Evolutionary conservation across 306 rosid species (phyloP).

Genomic region (Begonia loranthoides): DNA sequence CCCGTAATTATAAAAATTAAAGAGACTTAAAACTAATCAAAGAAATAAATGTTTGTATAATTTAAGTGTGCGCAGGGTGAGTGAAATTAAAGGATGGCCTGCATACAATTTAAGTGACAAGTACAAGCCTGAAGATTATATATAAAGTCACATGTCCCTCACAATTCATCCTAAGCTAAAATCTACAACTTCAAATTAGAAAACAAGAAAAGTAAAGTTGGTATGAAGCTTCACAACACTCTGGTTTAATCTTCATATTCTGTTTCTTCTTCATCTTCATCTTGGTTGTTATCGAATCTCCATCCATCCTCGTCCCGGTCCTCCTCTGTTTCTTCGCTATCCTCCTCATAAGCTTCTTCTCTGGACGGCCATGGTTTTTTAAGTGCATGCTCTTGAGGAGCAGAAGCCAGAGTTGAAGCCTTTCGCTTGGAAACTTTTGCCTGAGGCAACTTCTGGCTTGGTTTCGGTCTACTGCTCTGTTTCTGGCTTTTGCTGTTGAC

Average conservation of each 20-base stretch:
- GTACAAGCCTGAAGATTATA: no score
- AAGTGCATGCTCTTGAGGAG: constrained; percentile 24
- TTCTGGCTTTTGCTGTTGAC: constrained; percentile 57
- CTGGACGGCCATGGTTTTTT: constrained; percentile 74
- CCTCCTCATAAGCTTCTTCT: constrained; percentile 63
- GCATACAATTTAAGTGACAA: no score
- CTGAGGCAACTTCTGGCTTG: constrained; percentile 60
- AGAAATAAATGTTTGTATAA: no score
- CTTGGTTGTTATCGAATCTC: constrained; percentile 70
- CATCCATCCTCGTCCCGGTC: constrained; percentile 93
- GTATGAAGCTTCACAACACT: constrained; percentile 2
- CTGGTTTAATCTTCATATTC: constrained; percentile 63
- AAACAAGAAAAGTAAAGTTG: neutral
- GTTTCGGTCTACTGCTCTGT: constrained; percentile 44
- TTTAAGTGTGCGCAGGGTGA: no score
- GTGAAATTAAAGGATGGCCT: no score
- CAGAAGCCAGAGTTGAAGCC: constrained; percentile 35
- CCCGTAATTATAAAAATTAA: no score
- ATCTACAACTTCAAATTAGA: neutral
- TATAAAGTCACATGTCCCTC: no score
- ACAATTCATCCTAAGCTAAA: neutral
- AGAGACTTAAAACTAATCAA: no score
- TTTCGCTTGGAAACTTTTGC: constrained; percentile 44
- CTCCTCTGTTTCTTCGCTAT: constrained; percentile 97
- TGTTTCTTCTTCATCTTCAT: constrained; percentile 94